Evolutionary conservation across 176 grass and related monocot species (phyloP).

Genomic region (Melocanna baccifera): DNA sequence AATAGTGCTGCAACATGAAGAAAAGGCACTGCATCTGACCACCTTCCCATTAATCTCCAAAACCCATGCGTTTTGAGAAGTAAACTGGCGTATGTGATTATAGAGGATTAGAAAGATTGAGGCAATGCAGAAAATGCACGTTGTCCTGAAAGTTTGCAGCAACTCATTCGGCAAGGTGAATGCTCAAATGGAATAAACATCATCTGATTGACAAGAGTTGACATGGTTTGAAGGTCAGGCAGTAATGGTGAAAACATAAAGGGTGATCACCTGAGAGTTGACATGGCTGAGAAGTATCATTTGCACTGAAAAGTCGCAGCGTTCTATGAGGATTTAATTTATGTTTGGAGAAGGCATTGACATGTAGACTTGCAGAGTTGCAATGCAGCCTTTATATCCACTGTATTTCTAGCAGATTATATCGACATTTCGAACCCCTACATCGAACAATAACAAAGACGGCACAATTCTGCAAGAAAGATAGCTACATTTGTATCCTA

Average conservation of each 20-base stretch:
- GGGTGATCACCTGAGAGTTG: neutral
- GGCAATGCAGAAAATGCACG: neutral
- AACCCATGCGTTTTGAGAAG: neutral
- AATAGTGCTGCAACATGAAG: neutral
- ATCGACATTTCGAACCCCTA: neutral
- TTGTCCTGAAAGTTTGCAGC: neutral
- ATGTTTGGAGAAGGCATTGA: neutral
- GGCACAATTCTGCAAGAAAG: conserved; percentile 15
- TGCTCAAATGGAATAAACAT: neutral
- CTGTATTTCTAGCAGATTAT: neutral
- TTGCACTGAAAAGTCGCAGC: neutral
- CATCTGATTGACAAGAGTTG: neutral
- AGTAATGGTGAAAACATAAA: neutral
- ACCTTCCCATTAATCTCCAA: neutral
- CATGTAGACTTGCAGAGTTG: neutral
- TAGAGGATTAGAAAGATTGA: neutral
- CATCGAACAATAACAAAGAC: neutral
- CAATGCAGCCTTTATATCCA: neutral
- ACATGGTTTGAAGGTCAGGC: neutral
- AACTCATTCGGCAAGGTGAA: neutral
- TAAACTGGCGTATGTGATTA: neutral
- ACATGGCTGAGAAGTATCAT: neutral
- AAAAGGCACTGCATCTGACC: neutral
- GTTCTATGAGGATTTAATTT: neutral
- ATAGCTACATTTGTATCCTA: conserved; percentile 29